These are phyloP conservation scores for Pythium aquatile DNA, from an alignment of 352 stramenopile genomes.

Conservation along the genomic window DNA sequence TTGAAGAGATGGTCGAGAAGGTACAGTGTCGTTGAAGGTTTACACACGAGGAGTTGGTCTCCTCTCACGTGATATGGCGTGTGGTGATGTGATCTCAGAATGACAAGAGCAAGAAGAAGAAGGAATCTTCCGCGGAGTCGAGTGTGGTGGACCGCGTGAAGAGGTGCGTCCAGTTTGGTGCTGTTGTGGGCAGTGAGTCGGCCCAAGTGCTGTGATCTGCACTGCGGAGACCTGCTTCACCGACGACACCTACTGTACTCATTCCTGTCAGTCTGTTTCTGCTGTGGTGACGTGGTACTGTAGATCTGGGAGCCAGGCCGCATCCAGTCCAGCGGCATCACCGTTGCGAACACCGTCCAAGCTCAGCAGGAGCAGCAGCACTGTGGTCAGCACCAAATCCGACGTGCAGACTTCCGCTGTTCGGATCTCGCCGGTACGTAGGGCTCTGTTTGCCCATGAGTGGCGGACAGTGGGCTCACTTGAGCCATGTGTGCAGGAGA, in stretches of 20 bases:
- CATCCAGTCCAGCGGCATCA: neutral
- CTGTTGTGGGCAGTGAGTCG: neutral
- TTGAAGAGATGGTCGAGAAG: constrained; percentile 88
- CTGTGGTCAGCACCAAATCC: neutral
- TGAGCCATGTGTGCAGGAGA: neutral
- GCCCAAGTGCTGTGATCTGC: neutral
- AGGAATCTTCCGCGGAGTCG: constrained; percentile 13
- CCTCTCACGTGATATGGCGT: neutral
- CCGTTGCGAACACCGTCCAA: neutral
- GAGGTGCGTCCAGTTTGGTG: constrained; percentile 18
- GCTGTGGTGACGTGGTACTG: neutral
- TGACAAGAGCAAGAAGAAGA: constrained; percentile 28
- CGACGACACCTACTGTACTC: constrained; percentile 5
- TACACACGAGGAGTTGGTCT: neutral
- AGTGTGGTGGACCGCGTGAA: constrained; percentile 22
- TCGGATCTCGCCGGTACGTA: constrained; percentile 11
- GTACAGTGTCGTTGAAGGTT: constrained; percentile 6
- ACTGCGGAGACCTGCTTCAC: neutral
- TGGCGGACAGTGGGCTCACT: neutral
- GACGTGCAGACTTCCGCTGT: neutral
- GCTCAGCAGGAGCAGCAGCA: neutral
- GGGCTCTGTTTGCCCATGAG: neutral
- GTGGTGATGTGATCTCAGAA: constrained; percentile 11
- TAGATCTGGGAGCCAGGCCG: constrained; percentile 8
- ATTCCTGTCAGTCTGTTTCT: constrained; percentile 21